Conservation (phyloP, 805 yeast genomes). For the Spathaspora boniae region DNA sequence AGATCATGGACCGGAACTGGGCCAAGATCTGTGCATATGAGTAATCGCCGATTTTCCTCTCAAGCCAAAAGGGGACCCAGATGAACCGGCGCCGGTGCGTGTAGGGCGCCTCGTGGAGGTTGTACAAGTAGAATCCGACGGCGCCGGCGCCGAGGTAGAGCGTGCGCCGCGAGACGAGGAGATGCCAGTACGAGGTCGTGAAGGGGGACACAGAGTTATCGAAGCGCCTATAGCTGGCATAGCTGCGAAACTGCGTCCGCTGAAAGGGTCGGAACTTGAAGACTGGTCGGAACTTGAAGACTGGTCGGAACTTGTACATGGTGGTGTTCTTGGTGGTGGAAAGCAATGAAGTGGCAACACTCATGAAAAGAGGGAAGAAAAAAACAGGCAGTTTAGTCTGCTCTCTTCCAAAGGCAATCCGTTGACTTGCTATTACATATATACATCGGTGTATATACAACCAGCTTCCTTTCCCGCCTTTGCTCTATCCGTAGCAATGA, state of each 20-base stretch:
- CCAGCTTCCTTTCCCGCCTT: no score
- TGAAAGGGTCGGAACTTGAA: not conserved
- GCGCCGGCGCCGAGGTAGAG: conserved; percentile 30
- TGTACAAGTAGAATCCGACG: conserved; percentile 24
- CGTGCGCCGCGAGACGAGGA: conserved; percentile 25
- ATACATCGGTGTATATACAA: no score
- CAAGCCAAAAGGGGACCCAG: conserved; percentile 66
- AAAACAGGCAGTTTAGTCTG: no score
- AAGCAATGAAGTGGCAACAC: no score
- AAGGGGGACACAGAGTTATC: conserved; percentile 2
- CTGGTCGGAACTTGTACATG: no score
- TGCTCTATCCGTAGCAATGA: no score
- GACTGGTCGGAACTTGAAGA: conserved; percentile 1
- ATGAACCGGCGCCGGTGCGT: conserved; percentile 70
- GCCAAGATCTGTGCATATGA: conserved; percentile 58
- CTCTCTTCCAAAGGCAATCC: no score
- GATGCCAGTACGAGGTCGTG: conserved; percentile 5
- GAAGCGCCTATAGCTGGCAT: conserved; percentile 38
- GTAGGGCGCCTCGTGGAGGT: conserved; percentile 77
- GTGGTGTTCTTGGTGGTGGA: no score
- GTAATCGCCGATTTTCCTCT: conserved; percentile 56
- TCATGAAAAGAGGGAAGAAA: no score
- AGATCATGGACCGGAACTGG: conserved; percentile 49
- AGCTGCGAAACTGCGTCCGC: conserved; percentile 10
- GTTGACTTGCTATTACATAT: no score